Evolutionary conservation across 345 rosid genomes (phyloP).

Genomic region (Euphorbia tirucalli): DNA sequence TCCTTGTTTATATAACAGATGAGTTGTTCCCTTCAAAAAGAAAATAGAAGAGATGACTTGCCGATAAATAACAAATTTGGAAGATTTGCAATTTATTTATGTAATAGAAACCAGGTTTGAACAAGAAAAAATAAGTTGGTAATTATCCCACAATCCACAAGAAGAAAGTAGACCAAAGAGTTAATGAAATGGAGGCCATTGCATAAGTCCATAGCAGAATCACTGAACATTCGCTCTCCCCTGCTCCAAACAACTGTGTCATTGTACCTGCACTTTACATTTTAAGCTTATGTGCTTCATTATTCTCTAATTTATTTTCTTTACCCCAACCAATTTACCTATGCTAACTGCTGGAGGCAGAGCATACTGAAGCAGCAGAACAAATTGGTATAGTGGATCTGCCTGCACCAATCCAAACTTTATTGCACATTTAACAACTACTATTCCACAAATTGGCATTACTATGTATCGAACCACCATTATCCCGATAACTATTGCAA

Average conservation of each 20-base stretch:
- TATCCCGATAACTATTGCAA: conserved; percentile 18
- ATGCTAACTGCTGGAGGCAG: conserved; percentile 51
- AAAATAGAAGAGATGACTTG: no score
- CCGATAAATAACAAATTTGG: no score
- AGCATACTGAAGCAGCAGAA: conserved; percentile 46
- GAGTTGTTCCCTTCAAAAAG: no score
- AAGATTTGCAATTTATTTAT: no score
- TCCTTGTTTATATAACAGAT: no score
- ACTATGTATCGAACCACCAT: conserved; percentile 19
- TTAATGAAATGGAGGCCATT: conserved; percentile 24
- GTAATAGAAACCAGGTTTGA: no score
- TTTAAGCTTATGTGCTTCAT: no score
- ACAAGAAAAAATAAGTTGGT: no score
- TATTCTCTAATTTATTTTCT: neutral
- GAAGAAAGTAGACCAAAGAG: conserved; percentile 36
- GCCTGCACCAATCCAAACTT: conserved; percentile 26
- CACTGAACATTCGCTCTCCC: conserved; percentile 40
- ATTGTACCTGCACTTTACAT: conserved; percentile 28
- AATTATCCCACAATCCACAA: conserved; percentile 31
- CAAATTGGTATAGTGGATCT: conserved; percentile 37
- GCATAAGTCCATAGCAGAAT: conserved; percentile 40
- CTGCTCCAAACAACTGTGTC: conserved; percentile 29
- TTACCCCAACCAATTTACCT: neutral
- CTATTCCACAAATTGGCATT: conserved; percentile 27
- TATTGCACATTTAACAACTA: conserved; percentile 23